Evolutionary conservation across 108 stramenopile species (phyloP), one percentile per base, ranked within the genome.

Genomic region (Skeletonema marinoi): DNA sequence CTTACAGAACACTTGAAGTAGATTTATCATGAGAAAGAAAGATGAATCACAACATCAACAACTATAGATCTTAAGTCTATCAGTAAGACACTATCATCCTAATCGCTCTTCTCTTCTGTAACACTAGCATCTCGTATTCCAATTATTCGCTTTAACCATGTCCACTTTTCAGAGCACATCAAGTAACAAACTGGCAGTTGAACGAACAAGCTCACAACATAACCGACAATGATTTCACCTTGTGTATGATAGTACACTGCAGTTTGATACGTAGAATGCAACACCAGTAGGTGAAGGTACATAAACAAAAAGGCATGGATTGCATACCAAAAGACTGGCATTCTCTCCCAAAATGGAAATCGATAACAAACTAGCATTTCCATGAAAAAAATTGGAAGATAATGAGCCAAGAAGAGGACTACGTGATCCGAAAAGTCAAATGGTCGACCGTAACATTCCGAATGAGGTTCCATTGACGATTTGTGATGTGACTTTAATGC

Each of bases 351-450:
- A 69, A 83, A 86, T 3, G 92, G 94, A 42, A 73, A 68, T 41
- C 82, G 10, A 54, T 83, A 80, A 32, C 78, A 85, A 74, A 89
- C 50, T 16, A 91, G 12, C 11, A 83, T 62, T 80, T 95, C 94
- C 60, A 83, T 66, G 66, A 92, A 59, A 11, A 90, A 74, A 62
- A 92, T 79, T 25, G 89, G 86, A 8, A 93, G 70, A 33, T 92
- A 85, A 71, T 95, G 92, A 10, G 89, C 90, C 80, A 90, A 88
- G 67, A 89, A 92, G 56, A 95, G 68, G 0, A 95, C 94, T 11
- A 92, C 81, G 60, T 95, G 94, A 93, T 95, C 94, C 6, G 94
- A 95, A 75, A 91, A 95, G 74, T 95, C 94, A 64, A 88, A 89
- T 46, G 59, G 62, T 58, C 80, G 81, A 38, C 94, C 92, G 38